Evolutionary conservation across 495 filamentous ascomycete species (phyloP), one percentile per base, ranked within the genome.

Genomic region (Daldinia caldariorum): DNA sequence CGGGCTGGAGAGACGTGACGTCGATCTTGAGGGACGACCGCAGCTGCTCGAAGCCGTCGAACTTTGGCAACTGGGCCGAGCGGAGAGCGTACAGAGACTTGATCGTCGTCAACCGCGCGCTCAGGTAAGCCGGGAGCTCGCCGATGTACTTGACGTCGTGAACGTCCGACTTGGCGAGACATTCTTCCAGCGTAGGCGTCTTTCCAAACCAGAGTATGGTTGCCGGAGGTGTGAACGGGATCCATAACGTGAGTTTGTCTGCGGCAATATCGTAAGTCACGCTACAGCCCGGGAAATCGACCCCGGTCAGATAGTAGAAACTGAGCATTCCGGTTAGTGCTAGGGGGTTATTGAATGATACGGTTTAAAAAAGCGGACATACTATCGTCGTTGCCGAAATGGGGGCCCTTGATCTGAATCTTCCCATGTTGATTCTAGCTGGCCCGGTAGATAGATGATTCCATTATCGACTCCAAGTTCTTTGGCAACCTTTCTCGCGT

Each of bases 401-500:
- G 80, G 79, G 38, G 79, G 80, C 0, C 84, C 79, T 74, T 83
- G 80, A 72, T 92, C 89, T 4, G 87, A 89, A 73, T 90, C 84
- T 70, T 89, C 85, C 67, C 82, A 88, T 10, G 79, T 77, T 29
- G 74, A 70, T 29, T 82, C 77, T n/a, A 78, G 71, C 26, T 81
- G 79, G 18, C 86, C 87, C 8, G 82, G 79, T 8, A 91, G 80
- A 74, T 85, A 89, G 55, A 92, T 86, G 61, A 94, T 71, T 32
- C 92, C 93, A 55, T 82, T 73, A 22, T 82, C 77, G 49, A 84
- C 82, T 3, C 85, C 86, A 31, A 97, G 87, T 61, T 89, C 84
- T 55, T 84, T 82, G 12, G 88, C 89, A 13, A 94, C 91, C 47
- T 87, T 89, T 66, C 86, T 86, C 45, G 91, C 92, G 77, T 97